A percentile compares a stretch with the other conserved stretches of the same genome.
Evolutionary conservation across 164 flowering plant species (phyloP).

Genomic region (Cinnamomum chago): DNA sequence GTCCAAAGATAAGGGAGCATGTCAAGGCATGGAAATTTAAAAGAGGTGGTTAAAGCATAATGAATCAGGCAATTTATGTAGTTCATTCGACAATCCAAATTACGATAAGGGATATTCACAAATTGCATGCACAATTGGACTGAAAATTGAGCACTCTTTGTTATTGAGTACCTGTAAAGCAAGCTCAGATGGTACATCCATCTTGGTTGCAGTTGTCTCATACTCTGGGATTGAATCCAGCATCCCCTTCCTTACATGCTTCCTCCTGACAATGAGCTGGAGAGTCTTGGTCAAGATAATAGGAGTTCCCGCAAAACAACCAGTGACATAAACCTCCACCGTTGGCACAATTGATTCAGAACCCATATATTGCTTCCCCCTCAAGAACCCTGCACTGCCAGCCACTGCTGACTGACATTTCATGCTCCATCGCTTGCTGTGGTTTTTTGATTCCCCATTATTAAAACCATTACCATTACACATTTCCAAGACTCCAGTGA

Average conservation of each 20-base stretch:
- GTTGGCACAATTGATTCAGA: slow-evolving; percentile 46
- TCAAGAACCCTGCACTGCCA: slow-evolving; percentile 46
- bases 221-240: slow-evolving; percentile 74
- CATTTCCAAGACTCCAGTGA: slow-evolving; percentile 70
- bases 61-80: not conserved
- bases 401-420: slow-evolving; percentile 49
- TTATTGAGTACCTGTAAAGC: slow-evolving; percentile 53
- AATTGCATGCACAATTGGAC: too few species aligned
- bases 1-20: not conserved
- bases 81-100: not conserved
- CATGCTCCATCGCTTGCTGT: slow-evolving; percentile 56
- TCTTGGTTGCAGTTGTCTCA: slow-evolving; percentile 44
- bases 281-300: slow-evolving; percentile 71
- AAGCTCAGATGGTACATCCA: slow-evolving; percentile 34
- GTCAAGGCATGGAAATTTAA: not conserved
- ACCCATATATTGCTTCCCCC: slow-evolving; percentile 42
- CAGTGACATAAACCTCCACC: slow-evolving; percentile 80
- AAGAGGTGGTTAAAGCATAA: too few species aligned
- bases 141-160: too few species aligned
- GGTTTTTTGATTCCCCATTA: slow-evolving; percentile 27
- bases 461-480: slow-evolving; percentile 40
- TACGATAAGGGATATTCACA: not conserved
- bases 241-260: slow-evolving; percentile 45
- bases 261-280: slow-evolving; percentile 52
- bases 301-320: slow-evolving; percentile 65